Evolutionary conservation across 2,329 filamentous ascomycete species (phyloP).

Genomic region (Xylaria sp.): DNA sequence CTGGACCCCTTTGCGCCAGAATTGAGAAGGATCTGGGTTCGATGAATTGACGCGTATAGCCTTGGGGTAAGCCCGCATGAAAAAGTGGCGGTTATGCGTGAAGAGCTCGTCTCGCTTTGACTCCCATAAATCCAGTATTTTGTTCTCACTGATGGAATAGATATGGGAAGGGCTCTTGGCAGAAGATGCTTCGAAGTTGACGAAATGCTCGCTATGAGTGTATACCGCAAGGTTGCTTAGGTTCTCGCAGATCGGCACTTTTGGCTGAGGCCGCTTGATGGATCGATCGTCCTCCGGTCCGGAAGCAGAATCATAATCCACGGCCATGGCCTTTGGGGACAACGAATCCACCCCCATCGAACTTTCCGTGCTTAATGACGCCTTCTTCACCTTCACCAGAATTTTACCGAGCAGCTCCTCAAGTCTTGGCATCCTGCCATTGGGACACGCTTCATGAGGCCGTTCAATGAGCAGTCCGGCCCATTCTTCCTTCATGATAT

Average conservation of each 20-base stretch:
- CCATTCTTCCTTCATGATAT: conserved; percentile 94
- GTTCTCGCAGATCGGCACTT: conserved; percentile 73
- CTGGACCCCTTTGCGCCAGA: conserved; percentile 94
- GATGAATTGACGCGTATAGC: conserved; percentile 82
- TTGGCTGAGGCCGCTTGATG: conserved; percentile 52
- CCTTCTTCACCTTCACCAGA: conserved; percentile 80
- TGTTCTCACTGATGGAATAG: conserved; percentile 88
- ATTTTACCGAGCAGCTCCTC: conserved; percentile 82
- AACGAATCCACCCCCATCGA: conserved; percentile 51
- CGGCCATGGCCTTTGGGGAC: conserved; percentile 44
- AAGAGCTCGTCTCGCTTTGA: conserved; percentile 81
- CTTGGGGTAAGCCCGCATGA: conserved; percentile 93
- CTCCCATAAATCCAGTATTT: conserved; percentile 68
- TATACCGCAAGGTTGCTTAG: conserved; percentile 84
- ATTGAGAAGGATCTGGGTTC: conserved; percentile 93
- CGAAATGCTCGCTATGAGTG: conserved; percentile 86
- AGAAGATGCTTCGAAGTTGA: conserved; percentile 73
- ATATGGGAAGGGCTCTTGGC: conserved; percentile 73
- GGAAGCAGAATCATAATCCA: conserved; percentile 52
- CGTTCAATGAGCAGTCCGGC: conserved; percentile 75
- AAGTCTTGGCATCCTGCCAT: conserved; percentile 72
- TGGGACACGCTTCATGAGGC: conserved; percentile 62
- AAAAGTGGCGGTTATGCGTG: conserved; percentile 84
- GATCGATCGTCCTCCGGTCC: conserved; percentile 59
- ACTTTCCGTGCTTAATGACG: conserved; percentile 48